These are phyloP conservation scores for Globisporangium megalacanthum DNA, from an alignment of 352 stramenopile species.

Conservation along the genomic window DNA sequence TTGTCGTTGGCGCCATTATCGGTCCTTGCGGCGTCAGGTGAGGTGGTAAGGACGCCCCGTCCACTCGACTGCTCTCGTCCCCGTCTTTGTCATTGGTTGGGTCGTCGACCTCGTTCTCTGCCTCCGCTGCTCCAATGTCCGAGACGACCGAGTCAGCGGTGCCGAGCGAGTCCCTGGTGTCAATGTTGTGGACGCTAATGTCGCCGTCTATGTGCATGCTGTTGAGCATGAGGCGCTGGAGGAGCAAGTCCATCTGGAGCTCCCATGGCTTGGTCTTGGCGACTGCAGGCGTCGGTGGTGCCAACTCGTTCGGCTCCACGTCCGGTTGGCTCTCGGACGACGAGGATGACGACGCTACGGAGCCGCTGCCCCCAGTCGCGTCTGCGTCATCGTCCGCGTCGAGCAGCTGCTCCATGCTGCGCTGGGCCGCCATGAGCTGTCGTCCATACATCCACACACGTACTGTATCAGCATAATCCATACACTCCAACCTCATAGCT, in stretches of 20 bases:
- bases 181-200: slow-evolving; percentile 81
- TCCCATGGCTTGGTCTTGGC: slow-evolving; percentile 66
- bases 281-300: neutral
- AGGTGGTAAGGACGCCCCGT: neutral
- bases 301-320: slow-evolving; percentile 9
- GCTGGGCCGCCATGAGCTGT: neutral
- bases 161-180: slow-evolving; percentile 43
- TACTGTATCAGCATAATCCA: too few relatives aligned
- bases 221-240: slow-evolving; percentile 83
- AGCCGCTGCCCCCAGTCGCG: neutral
- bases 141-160: slow-evolving; percentile 32
- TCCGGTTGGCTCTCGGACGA: slow-evolving; percentile 9
- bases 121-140: slow-evolving; percentile 19
- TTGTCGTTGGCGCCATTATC: too few relatives aligned
- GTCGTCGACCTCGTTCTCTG: too few relatives aligned
- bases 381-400: neutral
- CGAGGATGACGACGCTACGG: slow-evolving; percentile 1
- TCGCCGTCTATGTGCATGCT: slow-evolving; percentile 67
- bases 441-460: too few relatives aligned
- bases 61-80: neutral
- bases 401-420: slow-evolving; percentile 2
- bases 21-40: too few relatives aligned
- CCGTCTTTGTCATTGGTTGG: too few relatives aligned
- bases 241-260: slow-evolving; percentile 78
- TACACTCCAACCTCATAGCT: too few relatives aligned